Evolutionary conservation across 345 rosid species (phyloP), one percentile per base, ranked within the genome.

Genomic region (Populus pruinosa): DNA sequence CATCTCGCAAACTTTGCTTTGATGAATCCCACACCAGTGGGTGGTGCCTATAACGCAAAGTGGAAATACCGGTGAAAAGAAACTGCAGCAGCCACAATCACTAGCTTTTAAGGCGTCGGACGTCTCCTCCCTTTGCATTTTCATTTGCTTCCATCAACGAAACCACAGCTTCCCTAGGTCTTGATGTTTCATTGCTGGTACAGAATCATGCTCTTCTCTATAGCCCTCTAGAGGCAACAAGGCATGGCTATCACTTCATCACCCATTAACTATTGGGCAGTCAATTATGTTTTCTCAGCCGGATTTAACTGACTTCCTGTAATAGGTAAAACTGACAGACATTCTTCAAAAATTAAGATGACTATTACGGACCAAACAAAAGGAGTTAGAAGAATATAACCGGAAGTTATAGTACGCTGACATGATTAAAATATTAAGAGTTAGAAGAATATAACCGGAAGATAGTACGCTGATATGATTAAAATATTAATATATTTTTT

Each of bases 141-240:
- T 89, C 99, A 23, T 91, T 91, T 85, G 83, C 93, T 23, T 82
- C 98, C 31, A 82, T 90, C 49, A 91, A 84, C 82, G 94, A 95
- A 71, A 82, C 90, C 35, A 80, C 80, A 20, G 17, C 85, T 69
- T 77, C 88, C 78, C 86, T 88, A 33, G 77, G 90, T 73, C 74
- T 93, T 56, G 96, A 93, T 81, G 87, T 95, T 66, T 88, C 98
- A n/a, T 86, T 93, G 55, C 77, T 92, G 47, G 80, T 94, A 14
- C 97, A 87, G 21, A 92, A 86, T 85, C 96, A 91, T 72, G 82
- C 97, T 70, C 75, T 91, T 79, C 86, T 93, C 69, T 97, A 96
- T 75, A 87, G 81, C 81, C 82, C 87, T 5, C 94, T 97, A 0
- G 98, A 93, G 81, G 88, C 88, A 65, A 72, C 90, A 5, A 88